These are phyloP conservation scores for Penicillium sp. DNA, from an alignment of 2,329 filamentous ascomycete species.

Conservation along the genomic window DNA sequence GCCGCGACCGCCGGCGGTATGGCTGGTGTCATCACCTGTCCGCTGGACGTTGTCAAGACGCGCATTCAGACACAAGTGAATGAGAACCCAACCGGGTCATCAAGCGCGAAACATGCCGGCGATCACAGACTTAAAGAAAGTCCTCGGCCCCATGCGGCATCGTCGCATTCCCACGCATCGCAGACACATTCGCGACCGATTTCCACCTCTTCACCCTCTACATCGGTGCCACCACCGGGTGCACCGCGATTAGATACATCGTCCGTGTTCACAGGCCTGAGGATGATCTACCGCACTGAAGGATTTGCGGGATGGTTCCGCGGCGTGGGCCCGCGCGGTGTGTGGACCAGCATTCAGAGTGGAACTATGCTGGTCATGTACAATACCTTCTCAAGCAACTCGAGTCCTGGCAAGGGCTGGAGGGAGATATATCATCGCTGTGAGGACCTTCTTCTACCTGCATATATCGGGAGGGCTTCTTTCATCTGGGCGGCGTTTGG, in stretches of 20 bases:
- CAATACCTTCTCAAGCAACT: conserved; percentile 78
- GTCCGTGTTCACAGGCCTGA: conserved; percentile 77
- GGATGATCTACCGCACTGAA: conserved; percentile 83
- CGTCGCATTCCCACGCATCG: conserved; percentile 22
- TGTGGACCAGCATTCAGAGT: conserved; percentile 97
- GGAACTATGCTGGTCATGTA: conserved; percentile 96
- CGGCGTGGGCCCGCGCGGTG: conserved; percentile 82
- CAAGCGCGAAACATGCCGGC: conserved; percentile 26
- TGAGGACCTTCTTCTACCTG: conserved; percentile 12
- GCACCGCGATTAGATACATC: conserved; percentile 80
- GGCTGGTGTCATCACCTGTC: conserved; percentile 90
- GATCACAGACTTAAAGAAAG: conserved; percentile 28
- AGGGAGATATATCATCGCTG: conserved; percentile 17
- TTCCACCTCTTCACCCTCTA: conserved; percentile 84
- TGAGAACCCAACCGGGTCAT: conserved; percentile 27
- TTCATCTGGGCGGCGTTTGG: conserved; percentile 21
- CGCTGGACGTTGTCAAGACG: conserved; percentile 95
- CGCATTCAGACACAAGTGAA: conserved; percentile 88
- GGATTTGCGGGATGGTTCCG: conserved; percentile 87
- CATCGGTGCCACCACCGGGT: conserved; percentile 71
- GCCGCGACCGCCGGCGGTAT: conserved; percentile 86
- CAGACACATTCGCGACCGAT: conserved; percentile 64
- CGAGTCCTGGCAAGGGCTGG: conserved; percentile 48
- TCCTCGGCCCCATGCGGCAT: conserved; percentile 23
- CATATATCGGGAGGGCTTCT: conserved; percentile 12